phyloP scores from a whole-genome alignment of 2,329 filamentous ascomycete genomes.

The Curvularia lunata region DNA sequence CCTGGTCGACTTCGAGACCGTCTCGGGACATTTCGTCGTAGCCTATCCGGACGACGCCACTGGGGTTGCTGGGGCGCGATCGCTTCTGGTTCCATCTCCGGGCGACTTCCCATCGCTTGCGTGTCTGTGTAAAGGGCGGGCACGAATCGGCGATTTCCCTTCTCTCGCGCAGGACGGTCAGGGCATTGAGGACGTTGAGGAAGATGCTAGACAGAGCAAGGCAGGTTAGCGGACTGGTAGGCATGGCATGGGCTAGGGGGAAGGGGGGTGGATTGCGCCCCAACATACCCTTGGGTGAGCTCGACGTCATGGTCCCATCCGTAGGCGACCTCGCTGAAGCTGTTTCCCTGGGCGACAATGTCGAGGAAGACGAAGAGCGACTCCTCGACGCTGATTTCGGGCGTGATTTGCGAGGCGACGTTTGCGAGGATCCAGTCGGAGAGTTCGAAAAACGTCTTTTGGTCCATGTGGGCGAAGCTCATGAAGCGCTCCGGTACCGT shows the following conservation, averaged over 20 bases:
- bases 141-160: conserved; percentile 42
- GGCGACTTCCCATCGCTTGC: conserved; percentile 43
- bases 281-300: conserved; percentile 44
- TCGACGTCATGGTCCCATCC: conserved; percentile 46
- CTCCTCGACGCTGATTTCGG: conserved; percentile 47
- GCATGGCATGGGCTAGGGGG: conserved; percentile 1
- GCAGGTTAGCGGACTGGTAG: neutral
- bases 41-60: conserved; percentile 42
- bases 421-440: conserved; percentile 49
- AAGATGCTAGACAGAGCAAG: conserved; percentile 36
- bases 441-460: conserved; percentile 47
- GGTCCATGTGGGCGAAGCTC: conserved; percentile 48
- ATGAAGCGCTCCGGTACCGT: conserved; percentile 47
- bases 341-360: conserved; percentile 47
- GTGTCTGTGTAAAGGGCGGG: conserved; percentile 41
- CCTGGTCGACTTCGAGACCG: conserved; percentile 44
- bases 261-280: neutral
- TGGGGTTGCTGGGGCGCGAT: conserved; percentile 31
- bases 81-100: conserved; percentile 39
- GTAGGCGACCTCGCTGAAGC: conserved; percentile 42
- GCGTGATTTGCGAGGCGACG: conserved; percentile 36
- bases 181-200: conserved; percentile 43
- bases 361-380: conserved; percentile 48
- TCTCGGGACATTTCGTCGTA: conserved; percentile 41
- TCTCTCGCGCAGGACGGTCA: conserved; percentile 42